Evolutionary conservation across 2,329 filamentous ascomycete genomes (phyloP).

Genomic region (Colletotrichum tabaci): DNA sequence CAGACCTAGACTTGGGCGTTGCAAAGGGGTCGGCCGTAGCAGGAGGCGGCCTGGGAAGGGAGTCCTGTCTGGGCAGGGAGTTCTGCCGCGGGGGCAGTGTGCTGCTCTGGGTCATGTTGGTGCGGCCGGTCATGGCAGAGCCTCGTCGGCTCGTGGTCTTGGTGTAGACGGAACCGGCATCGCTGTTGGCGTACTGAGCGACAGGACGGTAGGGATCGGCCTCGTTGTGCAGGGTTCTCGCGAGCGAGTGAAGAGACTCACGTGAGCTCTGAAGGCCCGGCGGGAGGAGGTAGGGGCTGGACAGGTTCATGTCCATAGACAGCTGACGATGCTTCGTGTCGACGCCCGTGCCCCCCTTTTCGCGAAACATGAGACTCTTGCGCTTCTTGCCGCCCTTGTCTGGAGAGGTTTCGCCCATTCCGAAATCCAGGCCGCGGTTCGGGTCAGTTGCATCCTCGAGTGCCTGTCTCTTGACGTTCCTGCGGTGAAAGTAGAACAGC

Average conservation of each 20-base stretch:
- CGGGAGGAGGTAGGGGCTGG: slow-evolving; percentile 94
- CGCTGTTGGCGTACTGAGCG: slow-evolving; percentile 69
- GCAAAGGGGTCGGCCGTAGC: slow-evolving; percentile 54
- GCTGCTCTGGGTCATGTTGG: slow-evolving; percentile 49
- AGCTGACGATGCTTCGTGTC: slow-evolving; percentile 65
- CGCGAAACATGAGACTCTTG: slow-evolving; percentile 60
- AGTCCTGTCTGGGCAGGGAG: slow-evolving; percentile 64
- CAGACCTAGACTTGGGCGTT: slow-evolving; percentile 49
- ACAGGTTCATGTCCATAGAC: slow-evolving; percentile 82
- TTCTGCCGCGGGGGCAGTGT: slow-evolving; percentile 57
- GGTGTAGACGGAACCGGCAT: slow-evolving; percentile 68
- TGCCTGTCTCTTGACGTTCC: slow-evolving; percentile 79
- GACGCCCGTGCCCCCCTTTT: slow-evolving; percentile 60
- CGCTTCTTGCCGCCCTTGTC: slow-evolving; percentile 56
- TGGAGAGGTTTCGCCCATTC: slow-evolving; percentile 71
- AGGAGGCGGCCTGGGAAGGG: slow-evolving; percentile 58
- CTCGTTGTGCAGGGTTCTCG: slow-evolving; percentile 79
- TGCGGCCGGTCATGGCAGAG: slow-evolving; percentile 48
- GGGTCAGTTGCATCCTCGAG: slow-evolving; percentile 88
- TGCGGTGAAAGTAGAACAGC: slow-evolving; percentile 83
- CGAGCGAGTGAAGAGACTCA: slow-evolving; percentile 89
- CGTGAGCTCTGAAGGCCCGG: slow-evolving; percentile 83
- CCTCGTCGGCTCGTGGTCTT: slow-evolving; percentile 54
- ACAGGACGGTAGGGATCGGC: slow-evolving; percentile 88
- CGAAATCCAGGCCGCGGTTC: slow-evolving; percentile 94